These are phyloP conservation scores for Pythium phragmitis DNA, from an alignment of 352 stramenopile species.

Conservation along the genomic window DNA sequence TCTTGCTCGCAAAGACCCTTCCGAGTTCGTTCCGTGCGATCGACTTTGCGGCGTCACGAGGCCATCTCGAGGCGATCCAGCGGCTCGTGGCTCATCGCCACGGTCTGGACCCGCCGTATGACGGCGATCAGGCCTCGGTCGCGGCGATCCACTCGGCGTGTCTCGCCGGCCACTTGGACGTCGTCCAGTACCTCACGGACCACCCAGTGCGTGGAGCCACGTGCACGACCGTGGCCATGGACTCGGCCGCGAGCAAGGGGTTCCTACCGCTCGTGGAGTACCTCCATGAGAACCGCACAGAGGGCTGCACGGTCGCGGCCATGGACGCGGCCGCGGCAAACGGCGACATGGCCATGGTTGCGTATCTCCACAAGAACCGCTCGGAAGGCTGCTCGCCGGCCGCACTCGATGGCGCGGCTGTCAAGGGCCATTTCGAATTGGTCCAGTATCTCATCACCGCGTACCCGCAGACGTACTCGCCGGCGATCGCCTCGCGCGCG, in stretches of 20 bases:
- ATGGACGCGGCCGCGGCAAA: constrained; percentile 33
- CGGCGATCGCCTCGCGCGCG: constrained; percentile 1
- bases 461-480: constrained; percentile 22
- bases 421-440: constrained; percentile 36
- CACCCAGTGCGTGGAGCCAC: constrained; percentile 21
- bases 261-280: constrained; percentile 30
- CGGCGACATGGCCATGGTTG: constrained; percentile 14
- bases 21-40: constrained; percentile 17
- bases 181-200: constrained; percentile 26
- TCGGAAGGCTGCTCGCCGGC: constrained; percentile 18
- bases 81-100: constrained; percentile 13
- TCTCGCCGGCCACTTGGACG: constrained; percentile 19
- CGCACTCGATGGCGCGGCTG: constrained; percentile 28
- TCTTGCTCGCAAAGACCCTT: constrained; percentile 9
- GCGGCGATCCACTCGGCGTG: constrained; percentile 17
- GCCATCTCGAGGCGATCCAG: constrained; percentile 32
- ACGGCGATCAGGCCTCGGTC: constrained; percentile 5
- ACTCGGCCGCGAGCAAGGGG: constrained; percentile 29
- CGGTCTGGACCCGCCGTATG: not conserved
- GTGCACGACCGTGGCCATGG: constrained; percentile 41
- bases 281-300: constrained; percentile 30
- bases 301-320: constrained; percentile 33
- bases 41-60: constrained; percentile 31
- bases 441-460: constrained; percentile 40
- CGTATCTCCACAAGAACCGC: constrained; percentile 14